Evolutionary conservation across 148 eudicot genomes (phyloP).

Genomic region (Rhododendron henanense): DNA sequence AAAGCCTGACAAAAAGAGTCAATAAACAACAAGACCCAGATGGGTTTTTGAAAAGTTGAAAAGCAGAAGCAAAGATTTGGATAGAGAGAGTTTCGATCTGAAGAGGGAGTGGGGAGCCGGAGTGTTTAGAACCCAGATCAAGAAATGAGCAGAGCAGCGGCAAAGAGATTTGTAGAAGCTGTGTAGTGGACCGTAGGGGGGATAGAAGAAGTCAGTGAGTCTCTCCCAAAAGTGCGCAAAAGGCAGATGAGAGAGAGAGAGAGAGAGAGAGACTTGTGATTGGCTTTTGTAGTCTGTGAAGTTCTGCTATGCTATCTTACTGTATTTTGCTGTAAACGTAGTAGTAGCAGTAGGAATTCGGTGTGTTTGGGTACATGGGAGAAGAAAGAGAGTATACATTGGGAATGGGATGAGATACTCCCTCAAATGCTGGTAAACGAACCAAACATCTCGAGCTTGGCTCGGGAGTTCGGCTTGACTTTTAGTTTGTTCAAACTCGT

Average conservation of each 20-base stretch:
- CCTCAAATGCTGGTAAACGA: too few relatives aligned
- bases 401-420: too few relatives aligned
- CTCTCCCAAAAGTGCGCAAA: neutral
- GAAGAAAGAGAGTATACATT: neutral
- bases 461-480: too few relatives aligned
- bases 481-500: too few relatives aligned
- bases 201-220: neutral
- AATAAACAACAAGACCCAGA: neutral
- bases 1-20: neutral
- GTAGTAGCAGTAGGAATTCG: neutral
- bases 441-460: too few relatives aligned
- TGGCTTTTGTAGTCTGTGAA: constrained; percentile 11
- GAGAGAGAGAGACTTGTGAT: constrained; percentile 4
- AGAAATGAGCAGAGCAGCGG: constrained; percentile 5
- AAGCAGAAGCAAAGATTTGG: neutral
- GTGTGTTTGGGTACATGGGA: neutral
- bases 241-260: neutral
- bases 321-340: neutral
- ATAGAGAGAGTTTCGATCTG: neutral
- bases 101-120: neutral
- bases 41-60: neutral
- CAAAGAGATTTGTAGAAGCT: neutral
- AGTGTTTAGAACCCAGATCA: constrained; percentile 14
- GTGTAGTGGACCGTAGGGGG: neutral
- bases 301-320: neutral